phyloP scores from a whole-genome alignment of 2,329 filamentous ascomycete genomes.

The Graphilbum sp. region DNA sequence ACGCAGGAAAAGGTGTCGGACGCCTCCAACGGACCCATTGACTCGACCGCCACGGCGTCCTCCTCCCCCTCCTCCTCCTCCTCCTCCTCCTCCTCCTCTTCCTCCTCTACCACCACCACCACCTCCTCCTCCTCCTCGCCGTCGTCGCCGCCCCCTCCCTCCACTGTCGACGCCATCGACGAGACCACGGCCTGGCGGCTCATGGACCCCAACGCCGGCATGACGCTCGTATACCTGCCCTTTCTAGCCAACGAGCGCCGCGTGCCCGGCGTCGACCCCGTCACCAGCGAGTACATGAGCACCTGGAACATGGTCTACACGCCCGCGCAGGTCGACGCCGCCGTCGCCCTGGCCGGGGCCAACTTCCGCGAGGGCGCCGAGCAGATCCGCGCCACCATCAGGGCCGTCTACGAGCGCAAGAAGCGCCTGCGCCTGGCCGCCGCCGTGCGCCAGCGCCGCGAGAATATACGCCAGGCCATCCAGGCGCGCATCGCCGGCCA shows the following conservation, averaged over 20 bases:
- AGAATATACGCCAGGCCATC: conserved; percentile 28
- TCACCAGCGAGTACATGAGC: conserved; percentile 68
- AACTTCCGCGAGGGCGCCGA: conserved; percentile 77
- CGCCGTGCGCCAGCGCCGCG: conserved; percentile 15
- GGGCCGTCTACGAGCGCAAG: conserved; percentile 79
- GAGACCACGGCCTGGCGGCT: conserved; percentile 53
- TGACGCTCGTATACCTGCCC: conserved; percentile 82
- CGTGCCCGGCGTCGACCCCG: conserved; percentile 68
- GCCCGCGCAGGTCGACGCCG: conserved; percentile 72
- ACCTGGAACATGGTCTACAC: conserved; percentile 99
- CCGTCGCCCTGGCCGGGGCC: conserved; percentile 64
- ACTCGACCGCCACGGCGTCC: too few relatives aligned
- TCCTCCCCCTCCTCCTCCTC: too few relatives aligned
- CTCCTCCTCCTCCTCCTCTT: too few relatives aligned
- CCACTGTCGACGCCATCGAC: conserved; percentile 25
- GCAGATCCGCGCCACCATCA: conserved; percentile 60
- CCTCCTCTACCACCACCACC: too few relatives aligned
- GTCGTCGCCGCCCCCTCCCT: too few relatives aligned
- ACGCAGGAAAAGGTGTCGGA: conserved; percentile 52
- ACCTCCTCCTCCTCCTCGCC: too few relatives aligned
- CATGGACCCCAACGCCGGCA: conserved; percentile 62
- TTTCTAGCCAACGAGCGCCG: conserved; percentile 62
- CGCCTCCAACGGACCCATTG: too few relatives aligned
- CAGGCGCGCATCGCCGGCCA: conserved; percentile 36
- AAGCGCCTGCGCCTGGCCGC: conserved; percentile 47